Evolutionary conservation across 2,329 filamentous ascomycete species (phyloP).

Genomic region (Lachnellula hyalina): DNA sequence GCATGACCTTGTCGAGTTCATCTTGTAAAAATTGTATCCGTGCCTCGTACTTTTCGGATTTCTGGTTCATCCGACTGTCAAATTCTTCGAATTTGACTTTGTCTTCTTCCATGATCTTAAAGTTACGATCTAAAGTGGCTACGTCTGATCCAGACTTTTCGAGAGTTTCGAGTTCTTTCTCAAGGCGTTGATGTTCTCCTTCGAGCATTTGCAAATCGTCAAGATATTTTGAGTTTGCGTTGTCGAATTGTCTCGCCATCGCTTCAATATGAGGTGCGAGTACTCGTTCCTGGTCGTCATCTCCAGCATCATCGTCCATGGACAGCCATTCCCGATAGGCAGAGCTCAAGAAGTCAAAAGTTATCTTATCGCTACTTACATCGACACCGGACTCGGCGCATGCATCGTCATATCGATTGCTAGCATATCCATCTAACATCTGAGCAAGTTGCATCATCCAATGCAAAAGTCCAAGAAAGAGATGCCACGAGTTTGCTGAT

Average conservation of each 20-base stretch:
- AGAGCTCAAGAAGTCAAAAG: conserved; percentile 84
- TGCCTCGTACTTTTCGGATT: conserved; percentile 82
- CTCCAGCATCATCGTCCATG: conserved; percentile 82
- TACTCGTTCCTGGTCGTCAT: conserved; percentile 74
- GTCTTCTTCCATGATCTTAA: conserved; percentile 91
- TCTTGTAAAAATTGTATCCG: conserved; percentile 78
- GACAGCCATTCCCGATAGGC: conserved; percentile 92
- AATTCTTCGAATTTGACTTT: conserved; percentile 94
- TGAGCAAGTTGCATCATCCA: conserved; percentile 99
- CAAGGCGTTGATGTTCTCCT: conserved; percentile 73
- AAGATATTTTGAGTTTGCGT: conserved; percentile 75
- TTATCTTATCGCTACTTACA: conserved; percentile 83
- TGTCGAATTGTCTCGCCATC: conserved; percentile 86
- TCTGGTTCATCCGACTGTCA: conserved; percentile 75
- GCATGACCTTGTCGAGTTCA: conserved; percentile 72
- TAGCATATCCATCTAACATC: conserved; percentile 81
- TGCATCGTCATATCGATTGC: conserved; percentile 80
- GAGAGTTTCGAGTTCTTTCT: conserved; percentile 82
- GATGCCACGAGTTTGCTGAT: conserved; percentile 87
- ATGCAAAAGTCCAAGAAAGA: conserved; percentile 86
- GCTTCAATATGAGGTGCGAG: conserved; percentile 77
- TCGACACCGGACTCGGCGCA: conserved; percentile 85
- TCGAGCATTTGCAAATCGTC: conserved; percentile 83
- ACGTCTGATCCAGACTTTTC: conserved; percentile 83
- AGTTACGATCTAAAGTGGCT: conserved; percentile 78